Evolutionary conservation across 108 stramenopile genomes (phyloP).

Genomic region (Fragilariopsis cylindrus): DNA sequence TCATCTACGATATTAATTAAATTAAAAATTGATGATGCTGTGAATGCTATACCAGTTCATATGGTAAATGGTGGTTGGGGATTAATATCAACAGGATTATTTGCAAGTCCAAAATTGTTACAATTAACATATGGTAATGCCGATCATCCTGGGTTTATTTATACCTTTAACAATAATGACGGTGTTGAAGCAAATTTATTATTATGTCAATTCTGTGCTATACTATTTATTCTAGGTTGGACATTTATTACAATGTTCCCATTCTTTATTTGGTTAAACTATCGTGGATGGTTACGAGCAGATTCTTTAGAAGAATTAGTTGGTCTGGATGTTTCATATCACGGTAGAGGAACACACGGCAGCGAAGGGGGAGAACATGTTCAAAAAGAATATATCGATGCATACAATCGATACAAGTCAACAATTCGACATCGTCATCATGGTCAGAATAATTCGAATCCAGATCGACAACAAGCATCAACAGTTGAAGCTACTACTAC

Average conservation of each 20-base stretch:
- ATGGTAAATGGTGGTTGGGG: slow-evolving; percentile 89
- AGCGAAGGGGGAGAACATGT: slow-evolving; percentile 15
- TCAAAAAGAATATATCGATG: slow-evolving; percentile 44
- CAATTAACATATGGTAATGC: slow-evolving; percentile 33
- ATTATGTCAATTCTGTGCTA: slow-evolving; percentile 59
- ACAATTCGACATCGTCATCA: slow-evolving; percentile 3
- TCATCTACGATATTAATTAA: slow-evolving; percentile 57
- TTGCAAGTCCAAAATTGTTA: slow-evolving; percentile 56
- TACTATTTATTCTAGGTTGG: slow-evolving; percentile 82
- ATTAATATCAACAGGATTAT: slow-evolving; percentile 74
- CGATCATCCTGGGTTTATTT: slow-evolving; percentile 65
- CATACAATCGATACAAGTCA: slow-evolving; percentile 33
- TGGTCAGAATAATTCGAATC: slow-evolving; percentile 6
- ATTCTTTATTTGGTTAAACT: slow-evolving; percentile 61
- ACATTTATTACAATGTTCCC: slow-evolving; percentile 54
- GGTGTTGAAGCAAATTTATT: slow-evolving; percentile 55
- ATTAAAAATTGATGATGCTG: slow-evolving; percentile 88
- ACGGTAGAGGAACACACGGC: slow-evolving; percentile 43
- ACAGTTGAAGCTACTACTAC: too few relatives aligned
- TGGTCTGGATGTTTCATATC: slow-evolving; percentile 74
- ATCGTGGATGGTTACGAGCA: slow-evolving; percentile 63
- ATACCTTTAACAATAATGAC: slow-evolving; percentile 30
- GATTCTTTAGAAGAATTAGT: slow-evolving; percentile 79
- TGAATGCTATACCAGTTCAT: slow-evolving; percentile 93
- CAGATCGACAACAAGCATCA: not conserved